Conservation (phyloP, 306 rosid genomes). For the Sicyos baderoa region DNA sequence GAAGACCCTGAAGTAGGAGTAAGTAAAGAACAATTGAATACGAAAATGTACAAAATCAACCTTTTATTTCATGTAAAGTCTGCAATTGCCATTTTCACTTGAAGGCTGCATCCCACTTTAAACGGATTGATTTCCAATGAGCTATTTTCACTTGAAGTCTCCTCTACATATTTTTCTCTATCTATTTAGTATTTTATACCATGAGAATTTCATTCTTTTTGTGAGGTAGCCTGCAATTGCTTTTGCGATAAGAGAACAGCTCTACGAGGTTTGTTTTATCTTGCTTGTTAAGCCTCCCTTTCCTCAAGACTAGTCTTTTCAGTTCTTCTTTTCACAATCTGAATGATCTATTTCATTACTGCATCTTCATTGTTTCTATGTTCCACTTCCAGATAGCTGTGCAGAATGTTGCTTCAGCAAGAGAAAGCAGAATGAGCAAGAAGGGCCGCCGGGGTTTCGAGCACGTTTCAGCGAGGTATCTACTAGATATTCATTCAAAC, state of each 20-base stretch:
- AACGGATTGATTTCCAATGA: slow-evolving; percentile 3
- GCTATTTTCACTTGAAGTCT: neutral
- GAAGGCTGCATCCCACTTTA: neutral
- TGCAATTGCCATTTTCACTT: neutral
- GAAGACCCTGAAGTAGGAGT: slow-evolving; percentile 94
- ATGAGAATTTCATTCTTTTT: slow-evolving; percentile 12
- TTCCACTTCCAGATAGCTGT: slow-evolving; percentile 50
- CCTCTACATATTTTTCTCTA: neutral
- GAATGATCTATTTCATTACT: neutral
- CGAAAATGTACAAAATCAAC: neutral
- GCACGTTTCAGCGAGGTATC: slow-evolving; percentile 56
- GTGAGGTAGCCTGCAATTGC: slow-evolving; percentile 84
- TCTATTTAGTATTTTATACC: neutral
- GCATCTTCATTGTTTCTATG: slow-evolving; percentile 14
- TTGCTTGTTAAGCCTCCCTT: slow-evolving; percentile 11
- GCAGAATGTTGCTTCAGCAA: slow-evolving; percentile 78
- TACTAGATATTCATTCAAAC: slow-evolving; percentile 1
- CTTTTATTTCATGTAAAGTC: neutral
- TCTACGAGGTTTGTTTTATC: slow-evolving; percentile 53
- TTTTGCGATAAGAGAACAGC: slow-evolving; percentile 77
- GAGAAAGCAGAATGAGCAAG: slow-evolving; percentile 89
- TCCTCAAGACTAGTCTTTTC: neutral
- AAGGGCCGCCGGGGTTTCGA: slow-evolving; percentile 78
- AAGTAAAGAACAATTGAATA: slow-evolving; percentile 29
- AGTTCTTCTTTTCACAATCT: slow-evolving; percentile 1